A percentile compares a stretch with the other conserved stretches of the same genome.
phyloP scores from a whole-genome alignment of 1,139 yeast genomes.

The Magnusiomyces paraingens region DNA sequence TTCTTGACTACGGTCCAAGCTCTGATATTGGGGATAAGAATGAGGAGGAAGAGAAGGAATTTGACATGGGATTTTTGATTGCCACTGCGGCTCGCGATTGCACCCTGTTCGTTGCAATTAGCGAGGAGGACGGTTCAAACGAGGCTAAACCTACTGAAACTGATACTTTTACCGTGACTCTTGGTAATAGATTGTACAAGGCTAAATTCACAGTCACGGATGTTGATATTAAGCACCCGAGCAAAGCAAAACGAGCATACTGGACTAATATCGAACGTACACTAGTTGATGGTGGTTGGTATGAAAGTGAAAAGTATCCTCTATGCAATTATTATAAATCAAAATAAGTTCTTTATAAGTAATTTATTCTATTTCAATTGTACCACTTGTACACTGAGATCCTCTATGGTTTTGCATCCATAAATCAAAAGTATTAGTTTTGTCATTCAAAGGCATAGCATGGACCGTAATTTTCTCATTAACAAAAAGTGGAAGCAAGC shows the following conservation, averaged over 20 bases:
- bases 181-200: slow-evolving; percentile 5
- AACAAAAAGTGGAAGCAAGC: slow-evolving; percentile 44
- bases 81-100: slow-evolving; percentile 39
- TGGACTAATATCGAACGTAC: slow-evolving; percentile 31
- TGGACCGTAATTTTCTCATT: slow-evolving; percentile 30
- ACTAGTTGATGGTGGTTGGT: slow-evolving; percentile 19
- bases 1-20: slow-evolving; percentile 16
- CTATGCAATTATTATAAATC: slow-evolving; percentile 5
- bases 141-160: neutral
- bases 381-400: slow-evolving; percentile 22
- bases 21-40: neutral
- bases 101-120: slow-evolving; percentile 27
- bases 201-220: slow-evolving; percentile 30
- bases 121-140: neutral
- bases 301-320: slow-evolving; percentile 14
- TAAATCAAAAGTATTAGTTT: slow-evolving; percentile 21
- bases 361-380: slow-evolving; percentile 12
- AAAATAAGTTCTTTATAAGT: too few species aligned
- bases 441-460: slow-evolving; percentile 15
- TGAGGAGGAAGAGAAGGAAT: slow-evolving; percentile 12
- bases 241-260: slow-evolving; percentile 23
- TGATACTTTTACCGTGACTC: neutral
- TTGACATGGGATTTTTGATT: slow-evolving; percentile 24
- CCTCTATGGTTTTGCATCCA: slow-evolving; percentile 33
- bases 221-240: slow-evolving; percentile 32